A percentile compares a stretch with the other conserved stretches of the same genome.
phyloP scores from a whole-genome alignment of 2,329 filamentous ascomycete species.

The Aspergillus latus region DNA sequence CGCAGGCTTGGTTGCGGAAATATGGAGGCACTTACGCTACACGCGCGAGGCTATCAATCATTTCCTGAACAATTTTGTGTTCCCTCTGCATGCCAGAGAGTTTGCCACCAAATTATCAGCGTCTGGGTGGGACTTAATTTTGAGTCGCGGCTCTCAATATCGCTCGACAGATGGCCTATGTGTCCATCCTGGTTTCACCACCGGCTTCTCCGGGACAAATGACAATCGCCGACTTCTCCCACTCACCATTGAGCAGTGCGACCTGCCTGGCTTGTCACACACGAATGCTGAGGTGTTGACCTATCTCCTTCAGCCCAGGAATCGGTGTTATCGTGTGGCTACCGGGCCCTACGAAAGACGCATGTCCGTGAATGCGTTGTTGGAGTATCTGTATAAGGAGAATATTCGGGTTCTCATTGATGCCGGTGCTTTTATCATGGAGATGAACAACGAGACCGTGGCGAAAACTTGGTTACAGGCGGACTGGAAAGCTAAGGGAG shows the following conservation, averaged over 20 bases:
- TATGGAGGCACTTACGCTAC: slow-evolving; percentile 40
- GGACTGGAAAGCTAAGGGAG: slow-evolving; percentile 29
- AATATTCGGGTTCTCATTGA: slow-evolving; percentile 59
- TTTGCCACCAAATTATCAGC: slow-evolving; percentile 63
- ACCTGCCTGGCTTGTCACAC: slow-evolving; percentile 55
- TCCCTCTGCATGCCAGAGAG: slow-evolving; percentile 61
- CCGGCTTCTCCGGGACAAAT: slow-evolving; percentile 70
- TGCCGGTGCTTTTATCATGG: slow-evolving; percentile 68
- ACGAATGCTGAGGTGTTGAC: slow-evolving; percentile 67
- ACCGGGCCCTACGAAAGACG: slow-evolving; percentile 23
- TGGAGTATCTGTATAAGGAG: slow-evolving; percentile 47
- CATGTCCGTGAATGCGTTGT: slow-evolving; percentile 34
- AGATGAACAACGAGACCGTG: slow-evolving; percentile 59
- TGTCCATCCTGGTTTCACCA: slow-evolving; percentile 45
- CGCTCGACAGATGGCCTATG: too few relatives aligned
- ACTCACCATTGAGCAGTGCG: slow-evolving; percentile 54
- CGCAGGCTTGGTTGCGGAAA: not conserved
- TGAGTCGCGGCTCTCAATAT: slow-evolving; percentile 8
- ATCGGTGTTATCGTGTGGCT: slow-evolving; percentile 28
- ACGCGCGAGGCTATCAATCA: slow-evolving; percentile 61
- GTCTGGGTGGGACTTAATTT: slow-evolving; percentile 64
- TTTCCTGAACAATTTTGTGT: slow-evolving; percentile 59
- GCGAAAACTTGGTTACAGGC: slow-evolving; percentile 53
- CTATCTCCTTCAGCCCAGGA: slow-evolving; percentile 57
- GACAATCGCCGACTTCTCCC: slow-evolving; percentile 61